Conservation (phyloP, 2,329 filamentous ascomycete genomes). For the Fusarium udum region DNA sequence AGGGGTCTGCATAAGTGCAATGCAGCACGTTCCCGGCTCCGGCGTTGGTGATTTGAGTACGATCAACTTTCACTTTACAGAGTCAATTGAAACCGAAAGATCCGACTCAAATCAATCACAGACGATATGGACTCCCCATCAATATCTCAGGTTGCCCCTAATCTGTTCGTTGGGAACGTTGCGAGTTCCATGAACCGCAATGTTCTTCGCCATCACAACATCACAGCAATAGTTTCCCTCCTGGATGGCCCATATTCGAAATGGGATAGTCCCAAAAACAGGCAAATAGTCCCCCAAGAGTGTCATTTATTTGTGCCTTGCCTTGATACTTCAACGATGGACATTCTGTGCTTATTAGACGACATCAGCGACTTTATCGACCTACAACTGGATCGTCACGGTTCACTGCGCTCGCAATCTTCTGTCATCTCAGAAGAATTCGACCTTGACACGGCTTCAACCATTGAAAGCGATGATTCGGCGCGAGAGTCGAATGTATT, state of each 20-base stretch:
- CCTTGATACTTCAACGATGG: constrained; percentile 38
- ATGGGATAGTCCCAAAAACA: constrained; percentile 33
- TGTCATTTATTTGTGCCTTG: constrained; percentile 40
- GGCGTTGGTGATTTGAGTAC: neutral
- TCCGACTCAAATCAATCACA: neutral
- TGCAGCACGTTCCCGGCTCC: constrained; percentile 4
- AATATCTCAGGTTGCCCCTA: constrained; percentile 34
- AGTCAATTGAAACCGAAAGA: constrained; percentile 1
- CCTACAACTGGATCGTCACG: constrained; percentile 12
- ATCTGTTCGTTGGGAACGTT: constrained; percentile 40
- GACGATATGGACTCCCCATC: constrained; percentile 33
- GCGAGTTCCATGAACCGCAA: constrained; percentile 37
- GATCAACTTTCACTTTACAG: neutral
- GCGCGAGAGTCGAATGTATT: constrained; percentile 36
- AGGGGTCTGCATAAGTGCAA: constrained; percentile 24
- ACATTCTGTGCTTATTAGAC: constrained; percentile 36
- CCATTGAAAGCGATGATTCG: constrained; percentile 6
- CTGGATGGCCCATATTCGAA: constrained; percentile 28
- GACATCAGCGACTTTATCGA: constrained; percentile 44
- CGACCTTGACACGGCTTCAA: constrained; percentile 1
- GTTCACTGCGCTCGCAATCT: neutral
- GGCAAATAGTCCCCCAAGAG: constrained; percentile 33
- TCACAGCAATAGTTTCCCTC: constrained; percentile 41
- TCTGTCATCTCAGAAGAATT: neutral
- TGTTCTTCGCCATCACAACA: constrained; percentile 34